Conservation (phyloP, 257 asterid species). For the Rhazya stricta region DNA sequence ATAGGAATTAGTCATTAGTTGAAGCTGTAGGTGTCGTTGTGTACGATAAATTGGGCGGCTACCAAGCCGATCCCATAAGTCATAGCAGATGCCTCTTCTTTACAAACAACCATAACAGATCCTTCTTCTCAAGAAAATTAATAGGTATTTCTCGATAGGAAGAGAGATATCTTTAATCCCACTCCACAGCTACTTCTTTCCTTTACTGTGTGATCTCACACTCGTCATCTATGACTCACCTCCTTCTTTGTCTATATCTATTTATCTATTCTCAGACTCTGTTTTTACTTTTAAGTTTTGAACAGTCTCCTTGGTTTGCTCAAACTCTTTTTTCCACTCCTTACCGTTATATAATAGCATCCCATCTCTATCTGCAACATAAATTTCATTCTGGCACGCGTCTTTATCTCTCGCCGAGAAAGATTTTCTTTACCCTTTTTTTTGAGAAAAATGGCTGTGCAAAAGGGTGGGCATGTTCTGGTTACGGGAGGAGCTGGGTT, state of each 20-base stretch:
- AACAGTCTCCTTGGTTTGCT: conserved; percentile 29
- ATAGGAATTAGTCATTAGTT: too few species aligned
- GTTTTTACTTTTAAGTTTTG: neutral
- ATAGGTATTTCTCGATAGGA: neutral
- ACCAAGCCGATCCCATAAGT: too few species aligned
- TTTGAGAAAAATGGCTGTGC: conserved; percentile 17
- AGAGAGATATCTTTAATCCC: neutral
- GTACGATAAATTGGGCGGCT: too few species aligned
- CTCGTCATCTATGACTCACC: neutral
- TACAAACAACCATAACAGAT: neutral
- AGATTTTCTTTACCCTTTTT: neutral
- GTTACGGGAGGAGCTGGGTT: conserved; percentile 98
- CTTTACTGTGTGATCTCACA: neutral
- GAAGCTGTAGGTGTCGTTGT: too few species aligned
- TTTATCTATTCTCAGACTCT: neutral
- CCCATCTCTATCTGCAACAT: too few species aligned
- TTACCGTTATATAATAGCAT: too few species aligned
- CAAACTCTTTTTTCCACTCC: neutral
- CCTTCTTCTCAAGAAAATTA: neutral
- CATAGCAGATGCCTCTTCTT: too few species aligned
- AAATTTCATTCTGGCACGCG: neutral
- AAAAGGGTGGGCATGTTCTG: conserved; percentile 35
- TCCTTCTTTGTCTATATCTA: neutral
- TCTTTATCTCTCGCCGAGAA: neutral
- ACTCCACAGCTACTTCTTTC: neutral